Percentiles rank a stretch among this genome's conserved stretches.
phyloP scores from a whole-genome alignment of 352 stramenopile genomes.

The Phytophthora rubi region DNA sequence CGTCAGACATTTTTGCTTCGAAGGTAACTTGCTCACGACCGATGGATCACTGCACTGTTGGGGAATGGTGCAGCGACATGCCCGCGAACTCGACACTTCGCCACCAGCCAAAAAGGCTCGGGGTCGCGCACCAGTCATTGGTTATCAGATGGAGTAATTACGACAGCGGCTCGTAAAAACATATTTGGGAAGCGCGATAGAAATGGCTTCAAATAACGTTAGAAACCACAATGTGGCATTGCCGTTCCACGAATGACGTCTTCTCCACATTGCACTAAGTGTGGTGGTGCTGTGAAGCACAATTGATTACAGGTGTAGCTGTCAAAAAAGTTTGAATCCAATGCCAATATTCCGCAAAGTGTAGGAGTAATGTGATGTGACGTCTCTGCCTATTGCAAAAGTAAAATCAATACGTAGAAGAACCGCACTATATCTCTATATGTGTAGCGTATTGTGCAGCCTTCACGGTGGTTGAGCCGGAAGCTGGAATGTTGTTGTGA shows the following conservation, averaged over 20 bases:
- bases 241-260: not conserved
- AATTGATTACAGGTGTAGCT: not conserved
- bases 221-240: not conserved
- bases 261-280: not conserved
- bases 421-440: not conserved
- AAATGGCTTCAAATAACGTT: not conserved
- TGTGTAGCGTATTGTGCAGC: no score
- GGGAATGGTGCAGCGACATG: conserved; percentile 13
- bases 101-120: not conserved
- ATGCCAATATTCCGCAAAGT: not conserved
- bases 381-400: not conserved
- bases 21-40: conserved; percentile 80
- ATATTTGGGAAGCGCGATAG: not conserved
- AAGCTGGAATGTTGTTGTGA: not conserved
- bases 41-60: conserved; percentile 89
- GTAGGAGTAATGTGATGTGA: not conserved
- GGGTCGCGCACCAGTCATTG: not conserved
- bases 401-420: not conserved
- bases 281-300: not conserved
- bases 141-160: conserved; percentile 15
- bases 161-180: conserved; percentile 2
- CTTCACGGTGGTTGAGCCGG: not conserved
- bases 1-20: conserved; percentile 67
- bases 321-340: not conserved
- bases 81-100: not conserved